Evolutionary conservation across 768 basidiomycete genomes (phyloP).

Genomic region (Tylopilus felleus): DNA sequence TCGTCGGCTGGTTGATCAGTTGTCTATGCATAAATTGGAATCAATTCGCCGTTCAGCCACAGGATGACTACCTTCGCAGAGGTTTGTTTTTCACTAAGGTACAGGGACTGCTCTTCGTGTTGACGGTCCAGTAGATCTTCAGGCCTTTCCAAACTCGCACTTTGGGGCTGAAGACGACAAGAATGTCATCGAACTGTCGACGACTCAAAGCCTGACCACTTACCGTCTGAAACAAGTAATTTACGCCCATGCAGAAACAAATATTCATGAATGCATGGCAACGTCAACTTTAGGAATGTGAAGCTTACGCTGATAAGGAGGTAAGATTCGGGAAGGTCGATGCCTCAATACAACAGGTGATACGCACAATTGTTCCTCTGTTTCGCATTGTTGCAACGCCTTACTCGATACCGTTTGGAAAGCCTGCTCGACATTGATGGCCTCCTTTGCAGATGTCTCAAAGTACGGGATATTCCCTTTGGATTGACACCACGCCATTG

Average conservation of each 20-base stretch:
- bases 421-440: conserved; percentile 99
- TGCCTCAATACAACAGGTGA: conserved; percentile 8
- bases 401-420: conserved; percentile 99
- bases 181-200: neutral
- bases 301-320: too few relatives aligned
- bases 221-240: too few relatives aligned
- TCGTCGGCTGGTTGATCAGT: neutral
- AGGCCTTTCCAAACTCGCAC: neutral
- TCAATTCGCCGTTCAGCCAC: neutral
- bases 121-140: neutral
- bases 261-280: too few relatives aligned
- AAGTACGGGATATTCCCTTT: conserved; percentile 99
- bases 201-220: too few relatives aligned
- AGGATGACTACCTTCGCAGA: neutral
- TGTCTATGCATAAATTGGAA: neutral
- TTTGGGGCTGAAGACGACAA: neutral
- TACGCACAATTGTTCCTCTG: conserved; percentile 88
- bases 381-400: conserved; percentile 94
- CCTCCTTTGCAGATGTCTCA: conserved; percentile 99
- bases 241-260: too few relatives aligned
- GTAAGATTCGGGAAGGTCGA: neutral
- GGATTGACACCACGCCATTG: conserved; percentile 99
- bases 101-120: neutral
- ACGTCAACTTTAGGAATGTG: too few relatives aligned
- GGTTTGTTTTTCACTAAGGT: neutral